phyloP scores from a whole-genome alignment of 106 monocot genomes.

The Amphibolis antarctica region DNA sequence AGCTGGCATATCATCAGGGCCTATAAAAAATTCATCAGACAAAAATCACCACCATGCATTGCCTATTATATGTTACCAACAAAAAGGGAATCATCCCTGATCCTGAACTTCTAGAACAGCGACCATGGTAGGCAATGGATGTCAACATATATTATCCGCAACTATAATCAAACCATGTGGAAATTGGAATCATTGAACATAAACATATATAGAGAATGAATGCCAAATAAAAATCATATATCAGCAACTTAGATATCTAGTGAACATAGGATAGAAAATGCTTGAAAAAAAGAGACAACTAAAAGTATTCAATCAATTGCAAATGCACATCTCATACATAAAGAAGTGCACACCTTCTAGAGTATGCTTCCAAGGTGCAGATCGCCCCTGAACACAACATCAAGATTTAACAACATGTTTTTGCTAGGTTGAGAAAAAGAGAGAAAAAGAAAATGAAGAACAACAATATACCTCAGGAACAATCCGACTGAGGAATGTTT shows the following conservation, averaged over 20 bases:
- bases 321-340: not conserved
- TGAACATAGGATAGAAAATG: too few relatives aligned
- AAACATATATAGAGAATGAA: too few relatives aligned
- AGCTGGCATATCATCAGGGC: slow-evolving; percentile 99
- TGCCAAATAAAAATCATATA: too few relatives aligned
- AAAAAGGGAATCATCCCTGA: too few relatives aligned
- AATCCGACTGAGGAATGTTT: slow-evolving; percentile 77
- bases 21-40: slow-evolving; percentile 26
- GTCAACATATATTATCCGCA: too few relatives aligned
- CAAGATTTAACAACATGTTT: not conserved
- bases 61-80: not conserved
- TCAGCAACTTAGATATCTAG: too few relatives aligned
- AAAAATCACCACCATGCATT: not conserved
- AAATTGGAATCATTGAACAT: too few relatives aligned
- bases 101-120: too few relatives aligned
- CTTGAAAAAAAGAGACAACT: too few relatives aligned
- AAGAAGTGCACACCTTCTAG: slow-evolving; percentile 53
- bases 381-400: slow-evolving; percentile 51
- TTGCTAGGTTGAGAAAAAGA: not conserved
- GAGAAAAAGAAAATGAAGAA: not conserved
- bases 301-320: too few relatives aligned
- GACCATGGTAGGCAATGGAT: too few relatives aligned
- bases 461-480: slow-evolving; percentile 72
- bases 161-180: too few relatives aligned
- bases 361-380: slow-evolving; percentile 98